Evolutionary conservation across 2,329 filamentous ascomycete genomes (phyloP).

Genomic region (Colletotrichum salicis): DNA sequence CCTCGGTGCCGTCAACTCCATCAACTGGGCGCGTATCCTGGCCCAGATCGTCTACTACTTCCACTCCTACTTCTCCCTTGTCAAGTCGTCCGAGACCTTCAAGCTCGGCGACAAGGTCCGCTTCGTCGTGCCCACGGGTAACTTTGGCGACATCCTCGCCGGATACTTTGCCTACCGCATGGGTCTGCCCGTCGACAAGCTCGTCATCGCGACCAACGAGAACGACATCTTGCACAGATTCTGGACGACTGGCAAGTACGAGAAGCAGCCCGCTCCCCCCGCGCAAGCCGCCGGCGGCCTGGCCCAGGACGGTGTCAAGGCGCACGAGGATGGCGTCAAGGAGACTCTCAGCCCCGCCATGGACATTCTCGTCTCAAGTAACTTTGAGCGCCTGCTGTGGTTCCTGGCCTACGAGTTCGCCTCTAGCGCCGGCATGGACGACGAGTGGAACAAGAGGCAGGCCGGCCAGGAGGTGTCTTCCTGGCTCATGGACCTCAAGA

Average conservation of each 20-base stretch:
- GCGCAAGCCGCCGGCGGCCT: slow-evolving; percentile 72
- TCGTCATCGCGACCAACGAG: slow-evolving; percentile 94
- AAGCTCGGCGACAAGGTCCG: slow-evolving; percentile 76
- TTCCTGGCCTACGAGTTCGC: slow-evolving; percentile 84
- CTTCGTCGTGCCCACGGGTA: slow-evolving; percentile 92
- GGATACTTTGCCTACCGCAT: slow-evolving; percentile 93
- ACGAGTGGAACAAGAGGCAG: slow-evolving; percentile 73
- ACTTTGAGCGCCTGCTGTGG: slow-evolving; percentile 97
- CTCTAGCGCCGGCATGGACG: slow-evolving; percentile 67
- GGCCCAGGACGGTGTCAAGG: slow-evolving; percentile 68
- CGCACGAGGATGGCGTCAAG: slow-evolving; percentile 80
- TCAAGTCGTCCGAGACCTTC: slow-evolving; percentile 66
- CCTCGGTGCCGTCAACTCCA: slow-evolving; percentile 93
- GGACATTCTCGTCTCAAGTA: slow-evolving; percentile 96
- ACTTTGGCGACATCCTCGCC: slow-evolving; percentile 94
- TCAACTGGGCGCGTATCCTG: slow-evolving; percentile 95
- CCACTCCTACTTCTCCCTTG: slow-evolving; percentile 88
- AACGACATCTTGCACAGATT: slow-evolving; percentile 98
- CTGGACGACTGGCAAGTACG: slow-evolving; percentile 89
- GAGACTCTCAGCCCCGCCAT: slow-evolving; percentile 95
- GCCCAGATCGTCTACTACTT: slow-evolving; percentile 99
- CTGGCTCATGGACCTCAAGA: slow-evolving; percentile 86
- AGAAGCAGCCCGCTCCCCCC: slow-evolving; percentile 78
- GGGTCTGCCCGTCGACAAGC: slow-evolving; percentile 87
- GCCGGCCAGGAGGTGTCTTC: slow-evolving; percentile 79